Percentiles rank a stretch among this genome's conserved stretches.
phyloP scores from a whole-genome alignment of 257 asterid genomes.

The Knoxia roxburghii region DNA sequence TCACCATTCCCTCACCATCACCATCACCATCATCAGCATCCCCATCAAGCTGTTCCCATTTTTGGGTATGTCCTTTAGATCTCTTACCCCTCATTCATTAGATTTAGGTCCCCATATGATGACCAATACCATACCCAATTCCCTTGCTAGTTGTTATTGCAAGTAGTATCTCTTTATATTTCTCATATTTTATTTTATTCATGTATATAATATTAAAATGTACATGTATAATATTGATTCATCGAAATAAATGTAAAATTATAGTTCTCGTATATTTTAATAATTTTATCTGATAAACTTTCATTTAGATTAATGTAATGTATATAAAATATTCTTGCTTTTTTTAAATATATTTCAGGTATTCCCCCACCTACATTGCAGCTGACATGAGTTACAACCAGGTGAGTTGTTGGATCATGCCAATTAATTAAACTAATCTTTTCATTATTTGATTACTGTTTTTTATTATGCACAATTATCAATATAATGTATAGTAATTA shows the following conservation, averaged over 20 bases:
- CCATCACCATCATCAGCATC: constrained; percentile 42
- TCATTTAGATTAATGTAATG: too few species aligned
- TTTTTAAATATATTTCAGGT: constrained; percentile 21
- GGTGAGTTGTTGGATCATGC: constrained; percentile 33
- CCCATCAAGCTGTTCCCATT: constrained; percentile 60
- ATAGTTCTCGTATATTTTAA: too few species aligned
- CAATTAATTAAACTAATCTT: background rate
- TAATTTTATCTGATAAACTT: too few species aligned
- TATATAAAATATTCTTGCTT: too few species aligned
- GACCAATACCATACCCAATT: too few species aligned
- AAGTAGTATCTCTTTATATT: too few species aligned
- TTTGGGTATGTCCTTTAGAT: constrained; percentile 40
- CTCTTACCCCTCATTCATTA: background rate
- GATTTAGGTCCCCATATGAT: background rate
- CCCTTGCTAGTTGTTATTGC: too few species aligned
- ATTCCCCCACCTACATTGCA: constrained; percentile 67
- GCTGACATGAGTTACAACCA: constrained; percentile 71
- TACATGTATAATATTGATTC: too few species aligned
- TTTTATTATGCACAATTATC: background rate
- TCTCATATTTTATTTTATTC: too few species aligned
- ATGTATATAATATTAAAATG: too few species aligned
- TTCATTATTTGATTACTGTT: background rate
- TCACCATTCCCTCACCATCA: background rate
- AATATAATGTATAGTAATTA: too few species aligned
- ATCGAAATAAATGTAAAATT: too few species aligned